Base-by-base conservation (phyloP, 2,329 filamentous ascomycete genomes). In the Aureobasidium sp. region DNA sequence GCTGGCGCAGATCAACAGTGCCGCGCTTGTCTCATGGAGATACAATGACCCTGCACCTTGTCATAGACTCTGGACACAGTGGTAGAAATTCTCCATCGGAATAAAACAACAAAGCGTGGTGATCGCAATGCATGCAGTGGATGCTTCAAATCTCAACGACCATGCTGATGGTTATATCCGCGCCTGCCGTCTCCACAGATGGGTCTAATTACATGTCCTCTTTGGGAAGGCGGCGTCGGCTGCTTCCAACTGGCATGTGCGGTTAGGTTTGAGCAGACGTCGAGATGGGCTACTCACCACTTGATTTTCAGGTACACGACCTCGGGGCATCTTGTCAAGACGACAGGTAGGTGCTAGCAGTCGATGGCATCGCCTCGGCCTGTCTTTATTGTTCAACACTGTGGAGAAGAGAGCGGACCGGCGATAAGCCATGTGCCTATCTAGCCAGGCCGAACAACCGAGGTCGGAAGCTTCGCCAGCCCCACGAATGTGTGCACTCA, bases 181-280 rank as follows among this genome's bases (percentile, higher is more conserved):
- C n/a, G 11, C 14, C 25, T 44, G n/a, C 39, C 39, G 41, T 45
- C 41, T 39, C 39, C 39, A 41, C 53, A 44, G 53, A 20, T 36
- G 39, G 15, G 31, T 12, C 29, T 57, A 57, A 57, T 45, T 45
- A 57, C 25, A 45, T 44, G 9, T 15, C 53, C 41, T 29, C 5
- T 41, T 45, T 57, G 39, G 39, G 53, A 31, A 57, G 53, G 37
- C 53, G 53, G 27, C 25, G 41, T 41, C 53, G 53, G 53, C 53
- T 27, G 39, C 25, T 29, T 34, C n/a, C 53, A 45, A 36, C 53
- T 25, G 17, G 47, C 29, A 51, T 27, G 20, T 25, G n/a, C 39
- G 20, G 39, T 52, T 39, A 52, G 49, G n/a, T 52, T 52, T 52
- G 49, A 39, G 12, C 45, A 31, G 25, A 15, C 14, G 22, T 47